Conservation (phyloP, 2,329 filamentous ascomycete genomes). For the Fulvia fulva region DNA sequence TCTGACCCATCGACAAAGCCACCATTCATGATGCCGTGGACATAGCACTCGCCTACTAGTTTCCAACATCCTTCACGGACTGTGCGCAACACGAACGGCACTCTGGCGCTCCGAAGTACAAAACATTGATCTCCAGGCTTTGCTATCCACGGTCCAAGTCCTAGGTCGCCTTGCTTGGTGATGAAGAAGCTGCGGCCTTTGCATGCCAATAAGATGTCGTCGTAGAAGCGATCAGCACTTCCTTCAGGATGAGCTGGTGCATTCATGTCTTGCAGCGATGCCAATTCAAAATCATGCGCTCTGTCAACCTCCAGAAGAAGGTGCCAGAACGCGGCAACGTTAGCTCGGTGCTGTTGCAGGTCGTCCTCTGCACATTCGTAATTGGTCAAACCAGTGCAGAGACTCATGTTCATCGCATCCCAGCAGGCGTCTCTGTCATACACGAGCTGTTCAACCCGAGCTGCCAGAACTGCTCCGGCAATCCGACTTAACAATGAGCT, state of each 20-base stretch:
- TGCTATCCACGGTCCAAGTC: background rate
- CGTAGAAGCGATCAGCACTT: background rate
- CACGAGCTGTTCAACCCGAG: too few species aligned
- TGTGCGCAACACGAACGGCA: background rate
- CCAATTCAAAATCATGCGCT: background rate
- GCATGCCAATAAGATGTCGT: background rate
- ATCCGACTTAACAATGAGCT: too few species aligned
- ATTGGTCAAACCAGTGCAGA: background rate
- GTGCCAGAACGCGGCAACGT: background rate
- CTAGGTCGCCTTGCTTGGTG: background rate
- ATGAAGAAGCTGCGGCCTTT: background rate
- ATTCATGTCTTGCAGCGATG: background rate
- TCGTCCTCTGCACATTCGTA: background rate
- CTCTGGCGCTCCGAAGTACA: background rate
- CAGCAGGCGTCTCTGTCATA: too few species aligned
- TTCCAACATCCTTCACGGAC: background rate
- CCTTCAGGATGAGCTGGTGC: background rate
- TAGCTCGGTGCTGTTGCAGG: background rate
- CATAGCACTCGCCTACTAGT: background rate
- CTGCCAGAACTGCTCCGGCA: too few species aligned
- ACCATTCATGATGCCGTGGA: background rate
- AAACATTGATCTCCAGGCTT: background rate
- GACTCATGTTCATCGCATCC: background rate
- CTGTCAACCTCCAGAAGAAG: background rate
- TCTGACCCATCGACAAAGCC: background rate